Conservation (phyloP, 768 basidiomycete species). For the Rubroboletus satanas region DNA sequence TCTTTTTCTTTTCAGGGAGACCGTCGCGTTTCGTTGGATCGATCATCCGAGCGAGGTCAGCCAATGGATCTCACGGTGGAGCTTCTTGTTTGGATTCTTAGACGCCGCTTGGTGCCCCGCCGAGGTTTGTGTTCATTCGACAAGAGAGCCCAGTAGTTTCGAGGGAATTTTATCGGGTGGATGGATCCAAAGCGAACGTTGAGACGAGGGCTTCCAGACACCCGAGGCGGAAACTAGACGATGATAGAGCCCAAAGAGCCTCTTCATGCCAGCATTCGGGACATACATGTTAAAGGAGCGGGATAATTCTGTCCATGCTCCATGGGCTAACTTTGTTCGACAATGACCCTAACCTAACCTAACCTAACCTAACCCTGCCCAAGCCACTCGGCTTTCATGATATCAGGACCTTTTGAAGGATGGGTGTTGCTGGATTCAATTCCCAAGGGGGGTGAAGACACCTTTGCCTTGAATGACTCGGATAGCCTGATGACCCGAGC, state of each 20-base stretch:
- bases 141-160: neutral
- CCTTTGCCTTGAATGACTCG: neutral
- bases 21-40: neutral
- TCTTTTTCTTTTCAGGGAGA: neutral
- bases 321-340: neutral
- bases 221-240: neutral
- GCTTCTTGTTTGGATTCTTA: neutral
- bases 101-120: neutral
- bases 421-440: no score
- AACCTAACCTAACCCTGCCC: no score
- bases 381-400: no score
- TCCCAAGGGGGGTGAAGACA: neutral
- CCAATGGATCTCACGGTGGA: neutral
- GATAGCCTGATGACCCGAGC: neutral
- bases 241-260: neutral
- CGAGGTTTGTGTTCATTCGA: neutral
- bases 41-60: no score
- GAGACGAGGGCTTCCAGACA: neutral
- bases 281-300: neutral
- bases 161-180: neutral
- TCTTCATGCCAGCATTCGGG: neutral
- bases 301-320: neutral
- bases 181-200: neutral
- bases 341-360: no score
- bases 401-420: neutral